phyloP scores from a whole-genome alignment of 805 yeast species.

The Vanderwaltozyma tropicalis region DNA sequence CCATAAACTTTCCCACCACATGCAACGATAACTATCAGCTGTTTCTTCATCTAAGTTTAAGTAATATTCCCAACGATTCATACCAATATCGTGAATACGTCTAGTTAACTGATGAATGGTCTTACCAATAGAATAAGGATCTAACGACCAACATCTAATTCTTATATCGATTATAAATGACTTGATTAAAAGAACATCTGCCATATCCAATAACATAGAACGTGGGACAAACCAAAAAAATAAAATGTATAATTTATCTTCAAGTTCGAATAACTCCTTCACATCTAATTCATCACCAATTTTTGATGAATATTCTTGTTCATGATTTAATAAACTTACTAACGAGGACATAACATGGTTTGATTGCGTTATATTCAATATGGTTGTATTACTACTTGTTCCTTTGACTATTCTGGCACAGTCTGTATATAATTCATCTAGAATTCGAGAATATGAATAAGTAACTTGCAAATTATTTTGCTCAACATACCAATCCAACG shows the following conservation, averaged over 20 bases:
- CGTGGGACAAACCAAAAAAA: neutral
- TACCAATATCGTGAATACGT: neutral
- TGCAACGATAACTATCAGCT: conserved; percentile 7
- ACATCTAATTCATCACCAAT: neutral
- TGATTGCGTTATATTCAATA: neutral
- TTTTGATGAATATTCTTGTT: neutral
- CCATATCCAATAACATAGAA: neutral
- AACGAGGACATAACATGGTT: neutral
- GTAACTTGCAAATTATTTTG: neutral
- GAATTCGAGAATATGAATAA: neutral
- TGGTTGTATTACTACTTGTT: neutral
- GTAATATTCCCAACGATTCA: conserved; percentile 15
- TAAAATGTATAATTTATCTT: neutral
- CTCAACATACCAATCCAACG: conserved; percentile 5
- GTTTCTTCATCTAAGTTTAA: conserved; percentile 3
- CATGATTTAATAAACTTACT: neutral
- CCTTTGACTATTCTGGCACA: neutral
- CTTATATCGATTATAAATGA: neutral
- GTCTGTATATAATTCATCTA: neutral
- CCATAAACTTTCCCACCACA: conserved; percentile 14
- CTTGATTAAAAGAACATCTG: neutral
- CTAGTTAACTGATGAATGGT: neutral
- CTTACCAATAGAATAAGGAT: conserved; percentile 1
- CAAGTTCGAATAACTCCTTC: neutral
- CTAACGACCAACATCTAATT: conserved; percentile 1